phyloP scores from a whole-genome alignment of 2,329 filamentous ascomycete genomes.

The Venturia asperata region DNA sequence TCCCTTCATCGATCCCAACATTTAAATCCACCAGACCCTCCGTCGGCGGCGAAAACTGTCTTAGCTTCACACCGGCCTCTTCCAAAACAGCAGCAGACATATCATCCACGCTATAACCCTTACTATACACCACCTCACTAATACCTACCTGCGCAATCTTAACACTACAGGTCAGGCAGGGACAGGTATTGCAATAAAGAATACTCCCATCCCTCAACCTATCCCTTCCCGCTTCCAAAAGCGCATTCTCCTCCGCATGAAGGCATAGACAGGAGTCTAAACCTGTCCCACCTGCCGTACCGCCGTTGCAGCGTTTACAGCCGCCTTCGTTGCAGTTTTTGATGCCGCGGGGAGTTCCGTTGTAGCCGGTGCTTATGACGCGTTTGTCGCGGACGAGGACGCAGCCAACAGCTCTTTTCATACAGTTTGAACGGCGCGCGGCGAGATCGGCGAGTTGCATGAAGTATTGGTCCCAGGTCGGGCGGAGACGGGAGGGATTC shows the following conservation, averaged over 20 bases:
- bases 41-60: constrained; percentile 67
- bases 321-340: constrained; percentile 90
- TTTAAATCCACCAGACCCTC: constrained; percentile 1
- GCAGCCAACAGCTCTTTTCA: constrained; percentile 94
- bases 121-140: constrained; percentile 87
- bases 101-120: constrained; percentile 86
- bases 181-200: constrained; percentile 92
- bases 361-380: constrained; percentile 94
- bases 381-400: constrained; percentile 79
- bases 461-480: constrained; percentile 95
- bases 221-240: constrained; percentile 89
- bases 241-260: constrained; percentile 96
- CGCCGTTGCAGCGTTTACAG: constrained; percentile 75
- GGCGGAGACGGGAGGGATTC: constrained; percentile 71
- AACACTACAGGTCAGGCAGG: constrained; percentile 94
- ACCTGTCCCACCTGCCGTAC: constrained; percentile 60
- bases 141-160: constrained; percentile 98
- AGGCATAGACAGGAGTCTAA: constrained; percentile 88
- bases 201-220: constrained; percentile 74
- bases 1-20: background rate
- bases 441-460: constrained; percentile 94
- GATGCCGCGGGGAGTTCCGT: constrained; percentile 86
- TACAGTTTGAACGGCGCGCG: constrained; percentile 87
- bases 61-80: constrained; percentile 73
- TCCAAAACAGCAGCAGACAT: constrained; percentile 60